Evolutionary conservation across 2,329 filamentous ascomycete genomes (phyloP).

Genomic region (Hyphodiscus sp.): DNA sequence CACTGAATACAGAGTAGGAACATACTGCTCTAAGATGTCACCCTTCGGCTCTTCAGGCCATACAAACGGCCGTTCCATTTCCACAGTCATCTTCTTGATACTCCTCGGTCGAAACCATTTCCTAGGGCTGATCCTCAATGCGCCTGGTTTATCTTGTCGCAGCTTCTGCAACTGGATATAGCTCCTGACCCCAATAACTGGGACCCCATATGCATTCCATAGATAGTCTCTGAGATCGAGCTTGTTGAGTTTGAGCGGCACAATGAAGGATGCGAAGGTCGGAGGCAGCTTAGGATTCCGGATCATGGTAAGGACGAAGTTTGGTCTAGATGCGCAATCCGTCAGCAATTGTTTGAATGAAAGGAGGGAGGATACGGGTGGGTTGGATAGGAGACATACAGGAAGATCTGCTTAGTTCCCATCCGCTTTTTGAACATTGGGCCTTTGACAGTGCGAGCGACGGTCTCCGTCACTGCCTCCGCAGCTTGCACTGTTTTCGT

Average conservation of each 20-base stretch:
- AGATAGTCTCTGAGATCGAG: conserved; percentile 95
- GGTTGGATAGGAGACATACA: conserved; percentile 37
- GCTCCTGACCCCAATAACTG: conserved; percentile 66
- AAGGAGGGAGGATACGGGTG: background rate
- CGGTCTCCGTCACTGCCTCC: conserved; percentile 4
- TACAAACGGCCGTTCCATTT: conserved; percentile 80
- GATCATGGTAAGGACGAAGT: conserved; percentile 73
- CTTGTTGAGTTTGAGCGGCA: conserved; percentile 90
- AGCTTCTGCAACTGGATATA: conserved; percentile 67
- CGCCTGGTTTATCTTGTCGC: conserved; percentile 41
- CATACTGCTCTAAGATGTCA: conserved; percentile 47
- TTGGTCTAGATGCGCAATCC: conserved; percentile 53
- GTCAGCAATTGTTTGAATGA: conserved; percentile 1
- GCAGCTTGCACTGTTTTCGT: background rate
- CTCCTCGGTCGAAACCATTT: conserved; percentile 62
- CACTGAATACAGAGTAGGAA: conserved; percentile 16
- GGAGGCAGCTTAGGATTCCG: conserved; percentile 66
- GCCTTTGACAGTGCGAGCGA: conserved; percentile 8
- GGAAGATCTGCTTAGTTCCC: conserved; percentile 48
- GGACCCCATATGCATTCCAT: conserved; percentile 74
- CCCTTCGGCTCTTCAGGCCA: conserved; percentile 67
- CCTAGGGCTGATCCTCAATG: conserved; percentile 38
- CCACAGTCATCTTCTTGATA: conserved; percentile 90
- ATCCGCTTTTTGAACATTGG: conserved; percentile 29
- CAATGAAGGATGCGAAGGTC: conserved; percentile 81